Evolutionary conservation across 169 alveolate species (phyloP).

Genomic region (Babesia ovis): DNA sequence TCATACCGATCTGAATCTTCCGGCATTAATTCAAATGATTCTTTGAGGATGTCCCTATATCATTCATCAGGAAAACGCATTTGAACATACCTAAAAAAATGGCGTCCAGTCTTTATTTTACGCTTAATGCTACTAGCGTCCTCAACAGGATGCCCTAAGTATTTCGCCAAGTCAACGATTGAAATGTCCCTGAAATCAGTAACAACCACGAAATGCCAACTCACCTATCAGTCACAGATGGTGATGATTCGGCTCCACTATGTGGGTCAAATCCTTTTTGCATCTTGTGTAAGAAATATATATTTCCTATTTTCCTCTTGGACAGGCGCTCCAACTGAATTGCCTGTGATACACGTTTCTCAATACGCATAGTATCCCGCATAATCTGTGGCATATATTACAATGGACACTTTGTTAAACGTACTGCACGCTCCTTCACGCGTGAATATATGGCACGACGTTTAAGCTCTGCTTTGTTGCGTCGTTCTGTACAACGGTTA

Average conservation of each 20-base stretch:
- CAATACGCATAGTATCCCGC: slow-evolving; percentile 63
- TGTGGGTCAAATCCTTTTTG: slow-evolving; percentile 65
- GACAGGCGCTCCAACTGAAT: slow-evolving; percentile 79
- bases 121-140: slow-evolving; percentile 69
- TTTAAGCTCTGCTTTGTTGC: slow-evolving; percentile 35
- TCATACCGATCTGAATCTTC: slow-evolving; percentile 78
- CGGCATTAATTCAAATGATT: slow-evolving; percentile 77
- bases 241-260: not conserved
- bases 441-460: slow-evolving; percentile 54
- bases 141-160: slow-evolving; percentile 73
- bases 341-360: slow-evolving; percentile 74
- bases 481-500: slow-evolving; percentile 14
- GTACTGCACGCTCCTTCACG: slow-evolving; percentile 56
- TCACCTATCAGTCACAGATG: slow-evolving; percentile 39
- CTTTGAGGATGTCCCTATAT: slow-evolving; percentile 74
- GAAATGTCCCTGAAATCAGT: slow-evolving; percentile 36
- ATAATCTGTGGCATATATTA: not conserved
- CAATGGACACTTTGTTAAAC: not conserved
- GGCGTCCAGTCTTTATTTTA: slow-evolving; percentile 65
- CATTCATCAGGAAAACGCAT: not conserved
- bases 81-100: slow-evolving; percentile 57
- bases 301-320: slow-evolving; percentile 72
- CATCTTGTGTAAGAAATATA: slow-evolving; percentile 79
- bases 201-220: slow-evolving; percentile 13
- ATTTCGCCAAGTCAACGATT: slow-evolving; percentile 66